Percentiles rank a stretch among this genome's conserved stretches.
These are phyloP conservation scores for Globisporangium uncinulatum DNA, from an alignment of 352 stramenopile genomes.

Conservation along the genomic window DNA sequence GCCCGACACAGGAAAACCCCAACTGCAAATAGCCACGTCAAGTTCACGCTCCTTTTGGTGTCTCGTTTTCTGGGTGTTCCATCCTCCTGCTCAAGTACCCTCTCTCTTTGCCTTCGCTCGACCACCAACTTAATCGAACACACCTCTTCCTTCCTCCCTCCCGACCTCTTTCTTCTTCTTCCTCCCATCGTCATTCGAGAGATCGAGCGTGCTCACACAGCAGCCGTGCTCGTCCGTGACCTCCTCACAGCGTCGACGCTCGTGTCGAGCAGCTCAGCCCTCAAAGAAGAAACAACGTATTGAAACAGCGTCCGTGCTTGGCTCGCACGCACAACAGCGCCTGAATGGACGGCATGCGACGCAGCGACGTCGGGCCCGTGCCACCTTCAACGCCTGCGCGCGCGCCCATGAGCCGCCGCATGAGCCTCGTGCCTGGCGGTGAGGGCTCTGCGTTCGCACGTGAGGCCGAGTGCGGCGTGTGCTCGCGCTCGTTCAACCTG, in stretches of 20 bases:
- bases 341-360: slow-evolving; percentile 14
- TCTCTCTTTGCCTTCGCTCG: not conserved
- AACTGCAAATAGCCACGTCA: too few species aligned
- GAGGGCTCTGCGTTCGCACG: slow-evolving; percentile 43
- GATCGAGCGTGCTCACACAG: too few species aligned
- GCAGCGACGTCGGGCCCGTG: slow-evolving; percentile 11
- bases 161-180: too few species aligned
- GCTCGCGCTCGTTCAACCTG: slow-evolving; percentile 75
- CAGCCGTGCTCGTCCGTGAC: too few species aligned
- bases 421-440: slow-evolving; percentile 32
- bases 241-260: not conserved
- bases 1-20: too few species aligned
- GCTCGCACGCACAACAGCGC: not conserved
- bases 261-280: not conserved
- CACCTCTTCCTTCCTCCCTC: not conserved
- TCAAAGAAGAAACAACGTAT: too few species aligned
- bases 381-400: slow-evolving; percentile 12
- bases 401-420: slow-evolving; percentile 20
- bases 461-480: slow-evolving; percentile 71
- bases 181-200: too few species aligned
- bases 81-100: not conserved
- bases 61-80: too few species aligned
- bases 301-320: not conserved
- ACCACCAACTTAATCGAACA: slow-evolving; percentile 2
- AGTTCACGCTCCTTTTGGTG: too few species aligned